Evolutionary conservation across 2,329 filamentous ascomycete genomes (phyloP).

Genomic region (Magnaporthales sp.): DNA sequence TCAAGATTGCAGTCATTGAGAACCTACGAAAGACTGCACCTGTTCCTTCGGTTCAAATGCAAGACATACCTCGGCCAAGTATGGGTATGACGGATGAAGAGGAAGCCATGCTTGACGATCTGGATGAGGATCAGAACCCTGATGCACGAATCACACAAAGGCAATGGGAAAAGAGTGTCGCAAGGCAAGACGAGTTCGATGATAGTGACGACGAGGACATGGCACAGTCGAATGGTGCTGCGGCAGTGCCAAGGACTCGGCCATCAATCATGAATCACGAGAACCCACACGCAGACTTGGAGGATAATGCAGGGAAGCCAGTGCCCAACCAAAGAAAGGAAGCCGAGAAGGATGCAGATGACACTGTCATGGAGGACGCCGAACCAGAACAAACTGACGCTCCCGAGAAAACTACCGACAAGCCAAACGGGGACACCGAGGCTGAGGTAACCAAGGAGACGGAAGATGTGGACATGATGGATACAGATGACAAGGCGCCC

Average conservation of each 20-base stretch:
- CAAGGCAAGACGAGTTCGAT: constrained; percentile 72
- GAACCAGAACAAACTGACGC: not conserved
- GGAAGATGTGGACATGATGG: constrained; percentile 6
- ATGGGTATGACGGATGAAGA: constrained; percentile 59
- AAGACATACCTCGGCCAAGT: constrained; percentile 59
- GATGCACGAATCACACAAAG: constrained; percentile 76
- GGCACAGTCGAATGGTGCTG: constrained; percentile 62
- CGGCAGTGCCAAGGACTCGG: constrained; percentile 31
- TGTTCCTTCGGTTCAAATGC: constrained; percentile 86
- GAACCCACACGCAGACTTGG: constrained; percentile 34
- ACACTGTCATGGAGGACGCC: constrained; percentile 5
- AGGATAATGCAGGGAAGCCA: constrained; percentile 15
- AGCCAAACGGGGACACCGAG: not conserved
- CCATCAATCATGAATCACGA: constrained; percentile 44
- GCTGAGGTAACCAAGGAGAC: not conserved
- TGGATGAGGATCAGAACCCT: constrained; percentile 80
- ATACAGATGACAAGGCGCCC: not conserved
- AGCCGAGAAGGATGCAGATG: not conserved
- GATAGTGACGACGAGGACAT: constrained; percentile 88
- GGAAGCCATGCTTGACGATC: constrained; percentile 54
- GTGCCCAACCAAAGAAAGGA: not conserved
- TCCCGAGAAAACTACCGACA: not conserved
- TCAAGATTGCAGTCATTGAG: constrained; percentile 74
- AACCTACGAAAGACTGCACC: constrained; percentile 81
- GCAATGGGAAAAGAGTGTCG: constrained; percentile 70